phyloP scores from a whole-genome alignment of 768 basidiomycete genomes.

The Pisolithus orientalis region DNA sequence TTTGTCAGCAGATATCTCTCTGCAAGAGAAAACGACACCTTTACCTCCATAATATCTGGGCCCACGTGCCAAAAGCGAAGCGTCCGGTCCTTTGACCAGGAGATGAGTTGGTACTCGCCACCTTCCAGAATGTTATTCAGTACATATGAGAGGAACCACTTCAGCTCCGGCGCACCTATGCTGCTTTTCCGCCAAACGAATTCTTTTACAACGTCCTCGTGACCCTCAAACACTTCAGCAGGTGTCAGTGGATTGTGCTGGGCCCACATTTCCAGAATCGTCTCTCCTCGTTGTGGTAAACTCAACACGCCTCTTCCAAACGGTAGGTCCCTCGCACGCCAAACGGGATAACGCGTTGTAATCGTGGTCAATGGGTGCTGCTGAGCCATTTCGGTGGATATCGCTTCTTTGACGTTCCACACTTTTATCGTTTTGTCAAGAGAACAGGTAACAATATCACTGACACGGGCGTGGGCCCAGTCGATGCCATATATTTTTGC shows the following conservation, averaged over 20 bases:
- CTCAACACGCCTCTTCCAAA: constrained; percentile 87
- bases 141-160: background rate
- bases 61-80: constrained; percentile 88
- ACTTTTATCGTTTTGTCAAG: constrained; percentile 91
- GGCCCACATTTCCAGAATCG: constrained; percentile 78
- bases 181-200: constrained; percentile 89
- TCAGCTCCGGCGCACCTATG: constrained; percentile 32
- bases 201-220: constrained; percentile 92
- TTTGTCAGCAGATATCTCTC: constrained; percentile 6
- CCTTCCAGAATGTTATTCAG: constrained; percentile 31
- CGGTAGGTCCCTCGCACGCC: constrained; percentile 88
- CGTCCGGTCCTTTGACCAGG: constrained; percentile 88
- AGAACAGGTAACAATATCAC: constrained; percentile 90
- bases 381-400: constrained; percentile 7
- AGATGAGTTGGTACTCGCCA: constrained; percentile 55
- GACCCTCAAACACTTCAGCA: constrained; percentile 78
- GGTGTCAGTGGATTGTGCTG: constrained; percentile 30
- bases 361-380: constrained; percentile 47
- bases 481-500: constrained; percentile 97
- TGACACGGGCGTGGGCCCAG: constrained; percentile 73
- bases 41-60: constrained; percentile 60
- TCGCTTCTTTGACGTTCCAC: constrained; percentile 44
- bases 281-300: constrained; percentile 83
- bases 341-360: constrained; percentile 81
- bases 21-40: constrained; percentile 3